Evolutionary conservation across 108 stramenopile species (phyloP).

Genomic region (Cyclotella cryptica): DNA sequence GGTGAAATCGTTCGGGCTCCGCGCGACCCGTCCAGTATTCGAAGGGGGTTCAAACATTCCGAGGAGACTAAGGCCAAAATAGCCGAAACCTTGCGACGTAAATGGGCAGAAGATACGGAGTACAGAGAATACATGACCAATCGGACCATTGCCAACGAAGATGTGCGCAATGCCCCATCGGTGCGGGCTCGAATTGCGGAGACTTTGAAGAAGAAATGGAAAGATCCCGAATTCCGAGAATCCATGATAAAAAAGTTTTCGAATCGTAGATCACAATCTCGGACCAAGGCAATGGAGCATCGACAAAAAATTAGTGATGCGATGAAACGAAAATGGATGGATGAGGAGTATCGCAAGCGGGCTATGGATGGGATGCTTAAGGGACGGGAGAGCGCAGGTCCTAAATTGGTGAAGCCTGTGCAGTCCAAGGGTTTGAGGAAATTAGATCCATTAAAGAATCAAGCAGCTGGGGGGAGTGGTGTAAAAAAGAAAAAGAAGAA

Average conservation of each 20-base stretch:
- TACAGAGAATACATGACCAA: slow-evolving; percentile 71
- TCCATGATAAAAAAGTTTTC: slow-evolving; percentile 76
- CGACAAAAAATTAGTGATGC: slow-evolving; percentile 79
- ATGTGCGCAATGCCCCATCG: slow-evolving; percentile 31
- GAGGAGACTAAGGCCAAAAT: slow-evolving; percentile 85
- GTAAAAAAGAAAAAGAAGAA: slow-evolving; percentile 30
- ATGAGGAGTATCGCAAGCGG: slow-evolving; percentile 74
- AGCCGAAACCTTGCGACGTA: slow-evolving; percentile 65
- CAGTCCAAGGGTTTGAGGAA: slow-evolving; percentile 35
- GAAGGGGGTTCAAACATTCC: slow-evolving; percentile 22
- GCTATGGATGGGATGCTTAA: slow-evolving; percentile 68
- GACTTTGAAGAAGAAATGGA: slow-evolving; percentile 80
- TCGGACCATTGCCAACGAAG: slow-evolving; percentile 45
- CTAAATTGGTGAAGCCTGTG: slow-evolving; percentile 11
- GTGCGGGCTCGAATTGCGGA: slow-evolving; percentile 65
- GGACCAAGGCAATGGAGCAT: slow-evolving; percentile 39
- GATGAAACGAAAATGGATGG: slow-evolving; percentile 87
- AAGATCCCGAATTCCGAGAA: slow-evolving; percentile 79
- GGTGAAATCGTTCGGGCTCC: slow-evolving; percentile 65
- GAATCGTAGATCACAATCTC: slow-evolving; percentile 36
- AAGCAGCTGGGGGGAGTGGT: slow-evolving; percentile 2
- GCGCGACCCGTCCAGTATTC: slow-evolving; percentile 66
- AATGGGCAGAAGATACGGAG: slow-evolving; percentile 72
- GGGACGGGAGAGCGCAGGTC: slow-evolving; percentile 21
- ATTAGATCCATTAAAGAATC: slow-evolving; percentile 14